phyloP scores from a whole-genome alignment of 345 rosid species.

The Erodium maritimum region DNA sequence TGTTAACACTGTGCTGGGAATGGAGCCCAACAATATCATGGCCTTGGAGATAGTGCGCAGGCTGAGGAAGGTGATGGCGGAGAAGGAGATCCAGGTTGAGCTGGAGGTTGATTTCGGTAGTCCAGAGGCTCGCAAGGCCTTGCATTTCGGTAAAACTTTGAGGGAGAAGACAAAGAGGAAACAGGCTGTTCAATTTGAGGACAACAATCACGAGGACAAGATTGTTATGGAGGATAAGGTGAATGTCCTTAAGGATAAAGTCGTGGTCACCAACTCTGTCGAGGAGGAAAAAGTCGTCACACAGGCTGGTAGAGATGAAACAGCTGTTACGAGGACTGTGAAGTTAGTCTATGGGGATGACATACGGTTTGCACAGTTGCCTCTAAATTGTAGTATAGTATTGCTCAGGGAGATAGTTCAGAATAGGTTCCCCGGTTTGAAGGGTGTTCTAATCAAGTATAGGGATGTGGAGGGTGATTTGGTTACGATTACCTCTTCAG shows the following conservation, averaged over 20 bases:
- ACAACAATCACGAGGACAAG: constrained; percentile 20
- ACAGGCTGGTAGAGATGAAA: constrained; percentile 30
- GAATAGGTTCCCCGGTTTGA: constrained; percentile 69
- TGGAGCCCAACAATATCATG: constrained; percentile 62
- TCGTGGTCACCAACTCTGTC: constrained; percentile 17
- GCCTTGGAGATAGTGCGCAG: constrained; percentile 65
- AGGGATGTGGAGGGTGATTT: constrained; percentile 85
- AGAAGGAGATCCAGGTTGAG: constrained; percentile 59
- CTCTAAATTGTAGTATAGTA: constrained; percentile 45
- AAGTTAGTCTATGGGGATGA: constrained; percentile 90
- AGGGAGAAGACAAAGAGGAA: constrained; percentile 67
- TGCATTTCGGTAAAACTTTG: constrained; percentile 36
- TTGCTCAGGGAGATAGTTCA: constrained; percentile 64
- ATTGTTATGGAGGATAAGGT: constrained; percentile 28
- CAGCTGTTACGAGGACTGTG: constrained; percentile 51
- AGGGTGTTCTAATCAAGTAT: constrained; percentile 71
- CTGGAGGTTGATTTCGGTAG: constrained; percentile 42
- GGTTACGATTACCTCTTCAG: constrained; percentile 72
- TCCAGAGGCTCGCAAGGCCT: constrained; percentile 22
- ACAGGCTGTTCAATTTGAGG: constrained; percentile 17
- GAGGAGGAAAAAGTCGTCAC: constrained; percentile 35
- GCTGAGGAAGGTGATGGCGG: constrained; percentile 49
- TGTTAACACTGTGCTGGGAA: constrained; percentile 42
- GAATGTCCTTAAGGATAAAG: constrained; percentile 11
- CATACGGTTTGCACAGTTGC: constrained; percentile 85